phyloP scores from a whole-genome alignment of 2,329 filamentous ascomycete genomes.

The Aspergillus quadrilineatus region DNA sequence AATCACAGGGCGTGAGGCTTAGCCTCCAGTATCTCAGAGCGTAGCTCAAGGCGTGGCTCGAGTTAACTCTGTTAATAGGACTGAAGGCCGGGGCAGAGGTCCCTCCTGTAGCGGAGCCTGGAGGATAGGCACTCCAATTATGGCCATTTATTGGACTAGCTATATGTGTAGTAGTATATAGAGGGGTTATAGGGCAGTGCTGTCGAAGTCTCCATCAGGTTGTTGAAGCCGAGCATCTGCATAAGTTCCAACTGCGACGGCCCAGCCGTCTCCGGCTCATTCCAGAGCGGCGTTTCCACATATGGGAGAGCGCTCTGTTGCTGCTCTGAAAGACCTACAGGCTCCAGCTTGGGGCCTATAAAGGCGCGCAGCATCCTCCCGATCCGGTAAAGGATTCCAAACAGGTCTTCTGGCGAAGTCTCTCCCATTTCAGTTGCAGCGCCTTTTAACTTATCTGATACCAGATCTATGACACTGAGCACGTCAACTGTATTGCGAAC shows the following conservation, averaged over 20 bases:
- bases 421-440: not conserved
- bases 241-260: not conserved
- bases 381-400: not conserved
- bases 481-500: constrained; percentile 1
- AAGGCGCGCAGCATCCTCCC: not conserved
- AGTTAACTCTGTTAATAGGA: no score
- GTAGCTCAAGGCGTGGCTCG: no score
- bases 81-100: no score
- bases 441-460: not conserved
- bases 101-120: no score
- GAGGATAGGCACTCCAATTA: no score
- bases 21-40: no score
- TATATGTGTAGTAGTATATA: not conserved
- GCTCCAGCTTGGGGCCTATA: not conserved
- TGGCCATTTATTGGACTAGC: not conserved
- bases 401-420: not conserved
- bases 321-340: not conserved
- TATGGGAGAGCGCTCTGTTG: not conserved
- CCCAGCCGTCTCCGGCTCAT: not conserved
- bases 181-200: not conserved
- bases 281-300: not conserved
- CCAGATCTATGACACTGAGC: not conserved
- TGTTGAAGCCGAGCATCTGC: not conserved
- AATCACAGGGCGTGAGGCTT: not conserved
- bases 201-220: not conserved